A percentile compares a stretch with the other conserved stretches of the same genome.
These are phyloP conservation scores for Starmerella bombicola DNA, from an alignment of 805 yeast species.

Conservation along the genomic window DNA sequence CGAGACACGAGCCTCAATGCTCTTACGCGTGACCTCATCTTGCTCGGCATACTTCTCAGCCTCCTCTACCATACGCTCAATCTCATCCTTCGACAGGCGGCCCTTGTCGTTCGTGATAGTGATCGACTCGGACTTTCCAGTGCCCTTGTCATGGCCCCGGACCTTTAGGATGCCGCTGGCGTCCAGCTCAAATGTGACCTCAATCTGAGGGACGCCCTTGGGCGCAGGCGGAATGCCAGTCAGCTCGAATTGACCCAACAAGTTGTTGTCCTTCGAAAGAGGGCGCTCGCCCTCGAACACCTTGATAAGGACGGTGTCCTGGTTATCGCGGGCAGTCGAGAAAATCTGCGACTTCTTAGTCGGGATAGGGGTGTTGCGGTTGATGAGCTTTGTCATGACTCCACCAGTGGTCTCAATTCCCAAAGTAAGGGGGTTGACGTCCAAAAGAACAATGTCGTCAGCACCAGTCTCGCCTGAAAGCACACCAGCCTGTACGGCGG, in stretches of 20 bases:
- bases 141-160: conserved; percentile 81
- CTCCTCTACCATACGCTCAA: conserved; percentile 94
- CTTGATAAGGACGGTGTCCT: conserved; percentile 87
- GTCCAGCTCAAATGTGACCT: conserved; percentile 77
- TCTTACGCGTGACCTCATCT: conserved; percentile 69
- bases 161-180: conserved; percentile 82
- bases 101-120: conserved; percentile 91
- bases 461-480: conserved; percentile 91
- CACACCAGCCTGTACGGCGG: conserved; percentile 98
- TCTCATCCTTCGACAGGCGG: conserved; percentile 83
- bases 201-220: conserved; percentile 84
- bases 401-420: conserved; percentile 98
- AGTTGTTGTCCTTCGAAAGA: conserved; percentile 83
- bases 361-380: conserved; percentile 92
- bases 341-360: conserved; percentile 89
- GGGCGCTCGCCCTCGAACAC: conserved; percentile 96
- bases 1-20: conserved; percentile 77
- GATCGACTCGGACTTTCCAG: conserved; percentile 83
- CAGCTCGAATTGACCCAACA: conserved; percentile 75
- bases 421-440: conserved; percentile 84
- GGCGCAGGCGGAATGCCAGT: conserved; percentile 84
- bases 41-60: conserved; percentile 91
- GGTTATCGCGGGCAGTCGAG: conserved; percentile 93
- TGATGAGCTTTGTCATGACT: conserved; percentile 89
- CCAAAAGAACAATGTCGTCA: conserved; percentile 77